Evolutionary conservation across 768 basidiomycete species (phyloP).

Genomic region (Termitomyces sp.): DNA sequence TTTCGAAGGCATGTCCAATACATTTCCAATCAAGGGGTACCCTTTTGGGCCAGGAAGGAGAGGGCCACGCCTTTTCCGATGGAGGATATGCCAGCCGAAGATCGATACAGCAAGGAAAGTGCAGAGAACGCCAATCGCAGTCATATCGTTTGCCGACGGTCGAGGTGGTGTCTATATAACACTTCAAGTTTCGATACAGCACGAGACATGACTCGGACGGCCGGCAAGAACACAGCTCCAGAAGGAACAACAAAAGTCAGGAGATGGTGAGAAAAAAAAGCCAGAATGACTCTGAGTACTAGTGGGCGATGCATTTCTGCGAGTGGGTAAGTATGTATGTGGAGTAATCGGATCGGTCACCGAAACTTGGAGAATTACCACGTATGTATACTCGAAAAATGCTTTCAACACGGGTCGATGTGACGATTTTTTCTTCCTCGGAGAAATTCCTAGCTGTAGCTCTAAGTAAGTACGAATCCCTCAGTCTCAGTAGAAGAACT

Average conservation of each 20-base stretch:
- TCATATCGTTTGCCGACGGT: background rate
- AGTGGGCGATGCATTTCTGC: no score
- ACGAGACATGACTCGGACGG: background rate
- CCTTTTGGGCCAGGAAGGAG: slow-evolving; percentile 5
- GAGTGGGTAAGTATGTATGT: no score
- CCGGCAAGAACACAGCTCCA: background rate
- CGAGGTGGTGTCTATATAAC: background rate
- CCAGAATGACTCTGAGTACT: no score
- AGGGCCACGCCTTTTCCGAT: slow-evolving; percentile 1
- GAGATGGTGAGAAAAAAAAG: background rate
- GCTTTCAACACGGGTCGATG: no score
- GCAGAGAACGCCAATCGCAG: slow-evolving; percentile 21
- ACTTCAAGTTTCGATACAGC: background rate
- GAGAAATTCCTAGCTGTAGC: no score
- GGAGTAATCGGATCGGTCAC: no score
- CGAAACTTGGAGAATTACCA: no score
- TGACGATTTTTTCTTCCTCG: no score
- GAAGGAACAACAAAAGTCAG: background rate
- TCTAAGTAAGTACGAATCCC: no score
- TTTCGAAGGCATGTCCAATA: background rate
- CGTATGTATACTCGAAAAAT: no score
- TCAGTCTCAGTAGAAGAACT: no score
- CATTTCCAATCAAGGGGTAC: slow-evolving; percentile 4
- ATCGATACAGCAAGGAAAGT: slow-evolving; percentile 26
- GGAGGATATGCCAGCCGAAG: slow-evolving; percentile 23